Base-by-base conservation (phyloP, 2,329 filamentous ascomycete genomes). In the Ophiostoma piceae region DNA sequence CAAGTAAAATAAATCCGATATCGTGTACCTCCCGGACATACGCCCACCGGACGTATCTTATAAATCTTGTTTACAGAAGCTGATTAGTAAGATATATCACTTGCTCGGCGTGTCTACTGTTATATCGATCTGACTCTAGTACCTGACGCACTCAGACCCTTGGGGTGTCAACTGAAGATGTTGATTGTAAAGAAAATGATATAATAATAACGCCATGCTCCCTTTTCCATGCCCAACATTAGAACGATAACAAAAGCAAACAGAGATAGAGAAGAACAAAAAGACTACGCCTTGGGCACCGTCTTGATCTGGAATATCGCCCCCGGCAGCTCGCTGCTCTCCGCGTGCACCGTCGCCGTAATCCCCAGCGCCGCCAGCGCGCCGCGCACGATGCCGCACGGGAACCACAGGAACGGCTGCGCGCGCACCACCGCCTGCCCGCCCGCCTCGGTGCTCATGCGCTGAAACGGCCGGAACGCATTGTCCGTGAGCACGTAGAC, bases 231-330 rank as follows among this genome's bases (percentile, higher is more conserved):
- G 65, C 65, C 39, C 65, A 66, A 68, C 14, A 26, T 37, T 14
- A 51, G 29, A 7, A 35, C n/a, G 35, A 35, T 16, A 65, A 64
- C 39, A 69, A 16, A n/a, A 37, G 37, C 41, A 37, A 67, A 60
- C 19, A 60, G 22, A 8, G 62, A 37, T 0, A 51, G 16, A 6
- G 5, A 6, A 7, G 26, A 22, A 65, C 7, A 57, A 11, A 65
- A 29, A 41, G n/a, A 16, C 70, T 82, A 90, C 76, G 86, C 80
- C 80, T 92, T 92, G 41, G 85, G n/a, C 68, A 90, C 82, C 54
- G 92, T 95, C 82, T 96, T 96, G 78, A 99, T 97, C 81, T 99
- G 95, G 79, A 99, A 99, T 0, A 94, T 92, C 47, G 94, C 95
- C 6, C 87, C 87, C 0, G 95, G 95, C 69, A 99, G 83, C 78